A percentile compares a stretch with the other conserved stretches of the same genome.
Conservation (phyloP, 2,329 filamentous ascomycete species). For the Colletotrichum tabaci region DNA sequence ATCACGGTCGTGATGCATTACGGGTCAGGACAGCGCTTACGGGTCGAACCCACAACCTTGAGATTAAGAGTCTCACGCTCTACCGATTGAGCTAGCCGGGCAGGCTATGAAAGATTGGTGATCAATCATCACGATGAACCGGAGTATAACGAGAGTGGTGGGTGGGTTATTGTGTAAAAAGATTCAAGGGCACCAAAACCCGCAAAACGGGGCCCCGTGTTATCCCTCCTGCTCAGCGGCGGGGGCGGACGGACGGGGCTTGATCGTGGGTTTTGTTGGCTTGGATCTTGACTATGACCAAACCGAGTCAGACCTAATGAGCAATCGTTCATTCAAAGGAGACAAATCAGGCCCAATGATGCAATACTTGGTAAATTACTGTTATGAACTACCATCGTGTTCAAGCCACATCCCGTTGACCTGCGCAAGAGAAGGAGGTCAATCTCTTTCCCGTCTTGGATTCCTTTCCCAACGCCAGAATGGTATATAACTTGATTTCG, state of each 20-base stretch:
- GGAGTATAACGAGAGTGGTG: not conserved
- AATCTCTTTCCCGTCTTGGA: slow-evolving; percentile 29
- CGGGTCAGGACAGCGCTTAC: not conserved
- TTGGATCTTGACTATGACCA: not conserved
- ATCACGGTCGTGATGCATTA: not conserved
- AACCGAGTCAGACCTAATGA: too few relatives aligned
- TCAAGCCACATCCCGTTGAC: slow-evolving; percentile 20
- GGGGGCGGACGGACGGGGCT: not conserved
- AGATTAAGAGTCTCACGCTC: slow-evolving; percentile 81
- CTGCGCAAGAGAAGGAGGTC: slow-evolving; percentile 11
- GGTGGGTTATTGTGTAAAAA: not conserved
- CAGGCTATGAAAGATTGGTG: slow-evolving; percentile 21
- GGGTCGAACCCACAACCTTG: slow-evolving; percentile 70
- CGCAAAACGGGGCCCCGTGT: slow-evolving; percentile 19
- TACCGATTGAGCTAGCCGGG: slow-evolving; percentile 79
- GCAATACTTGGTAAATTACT: slow-evolving; percentile 36
- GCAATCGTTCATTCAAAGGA: not conserved
- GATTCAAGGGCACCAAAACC: slow-evolving; percentile 29
- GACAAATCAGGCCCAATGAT: slow-evolving; percentile 4
- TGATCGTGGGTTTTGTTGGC: not conserved
- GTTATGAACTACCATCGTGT: slow-evolving; percentile 26
- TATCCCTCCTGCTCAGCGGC: not conserved
- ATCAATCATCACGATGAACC: accelerated
- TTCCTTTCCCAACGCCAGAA: slow-evolving; percentile 43
- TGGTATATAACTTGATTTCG: slow-evolving; percentile 41